These are phyloP conservation scores for Volvox africanus DNA, from an alignment of 139 green algal genomes.

Conservation along the genomic window DNA sequence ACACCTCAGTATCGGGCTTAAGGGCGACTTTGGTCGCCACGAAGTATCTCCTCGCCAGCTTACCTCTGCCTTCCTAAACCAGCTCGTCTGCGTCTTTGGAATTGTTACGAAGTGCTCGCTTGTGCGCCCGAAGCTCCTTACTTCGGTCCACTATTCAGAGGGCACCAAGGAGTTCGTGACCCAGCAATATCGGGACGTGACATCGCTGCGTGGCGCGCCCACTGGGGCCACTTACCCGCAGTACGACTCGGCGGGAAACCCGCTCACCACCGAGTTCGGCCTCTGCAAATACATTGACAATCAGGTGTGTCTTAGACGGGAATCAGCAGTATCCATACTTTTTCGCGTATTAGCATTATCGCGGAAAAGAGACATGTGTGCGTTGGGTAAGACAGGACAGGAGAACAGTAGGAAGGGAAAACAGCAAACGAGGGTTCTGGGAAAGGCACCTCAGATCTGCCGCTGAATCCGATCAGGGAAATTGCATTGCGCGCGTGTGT, in stretches of 20 bases:
- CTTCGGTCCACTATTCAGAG: conserved; percentile 90
- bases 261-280: conserved; percentile 95
- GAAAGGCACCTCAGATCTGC: neutral
- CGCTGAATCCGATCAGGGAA: neutral
- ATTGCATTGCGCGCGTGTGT: no score
- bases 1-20: conserved; percentile 83
- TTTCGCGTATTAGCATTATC: no score
- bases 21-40: conserved; percentile 92
- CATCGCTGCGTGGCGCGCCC: conserved; percentile 76
- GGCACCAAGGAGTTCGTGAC: conserved; percentile 77
- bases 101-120: conserved; percentile 96
- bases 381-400: no score
- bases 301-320: conserved; percentile 72
- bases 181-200: conserved; percentile 94
- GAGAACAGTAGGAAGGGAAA: no score
- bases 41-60: conserved; percentile 90
- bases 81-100: conserved; percentile 93
- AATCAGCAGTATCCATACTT: no score
- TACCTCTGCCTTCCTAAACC: conserved; percentile 79
- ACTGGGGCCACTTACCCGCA: conserved; percentile 65
- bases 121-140: conserved; percentile 91
- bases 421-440: no score
- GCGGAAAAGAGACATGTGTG: no score
- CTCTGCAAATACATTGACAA: conserved; percentile 94
- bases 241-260: conserved; percentile 90